Percentiles rank a stretch among this genome's conserved stretches.
Conservation (phyloP, 2,329 filamentous ascomycete species). For the Colletotrichum filicis region DNA sequence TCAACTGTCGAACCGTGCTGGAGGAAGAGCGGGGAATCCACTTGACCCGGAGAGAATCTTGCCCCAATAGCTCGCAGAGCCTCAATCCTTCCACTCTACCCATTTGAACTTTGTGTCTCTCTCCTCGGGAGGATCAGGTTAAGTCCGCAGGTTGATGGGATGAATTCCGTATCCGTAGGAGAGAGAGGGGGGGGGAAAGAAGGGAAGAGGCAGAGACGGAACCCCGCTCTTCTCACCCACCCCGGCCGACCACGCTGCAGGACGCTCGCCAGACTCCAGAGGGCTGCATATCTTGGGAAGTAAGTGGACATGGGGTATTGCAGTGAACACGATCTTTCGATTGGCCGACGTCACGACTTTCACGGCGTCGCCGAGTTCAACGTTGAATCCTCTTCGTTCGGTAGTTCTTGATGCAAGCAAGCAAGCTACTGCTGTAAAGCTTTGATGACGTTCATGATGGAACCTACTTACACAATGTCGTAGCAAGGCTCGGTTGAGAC, state of each 20-base stretch:
- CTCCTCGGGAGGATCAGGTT: not conserved
- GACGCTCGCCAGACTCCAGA: not conserved
- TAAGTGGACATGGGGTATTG: not conserved
- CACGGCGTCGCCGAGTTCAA: not conserved
- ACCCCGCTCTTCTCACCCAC: conserved; percentile 3
- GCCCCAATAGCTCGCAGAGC: not conserved
- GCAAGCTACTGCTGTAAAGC: not conserved
- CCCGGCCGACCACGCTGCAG: not conserved
- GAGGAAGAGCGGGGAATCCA: not conserved
- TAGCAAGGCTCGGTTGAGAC: not conserved
- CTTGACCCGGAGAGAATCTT: not conserved
- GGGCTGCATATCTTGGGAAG: not conserved
- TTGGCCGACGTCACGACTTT: not conserved
- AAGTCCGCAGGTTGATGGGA: not conserved
- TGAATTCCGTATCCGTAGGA: not conserved
- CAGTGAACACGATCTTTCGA: not conserved
- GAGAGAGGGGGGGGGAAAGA: not conserved
- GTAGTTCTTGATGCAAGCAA: not conserved
- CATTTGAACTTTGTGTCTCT: not conserved
- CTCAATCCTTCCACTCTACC: not conserved
- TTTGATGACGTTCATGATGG: not conserved
- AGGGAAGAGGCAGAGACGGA: not conserved
- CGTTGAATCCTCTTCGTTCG: too few species aligned
- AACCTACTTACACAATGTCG: not conserved
- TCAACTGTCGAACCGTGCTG: not conserved